Percentiles rank a stretch among this genome's conserved stretches.
Evolutionary conservation across 441 rosid genomes (phyloP).

Genomic region (Erodium texanum): DNA sequence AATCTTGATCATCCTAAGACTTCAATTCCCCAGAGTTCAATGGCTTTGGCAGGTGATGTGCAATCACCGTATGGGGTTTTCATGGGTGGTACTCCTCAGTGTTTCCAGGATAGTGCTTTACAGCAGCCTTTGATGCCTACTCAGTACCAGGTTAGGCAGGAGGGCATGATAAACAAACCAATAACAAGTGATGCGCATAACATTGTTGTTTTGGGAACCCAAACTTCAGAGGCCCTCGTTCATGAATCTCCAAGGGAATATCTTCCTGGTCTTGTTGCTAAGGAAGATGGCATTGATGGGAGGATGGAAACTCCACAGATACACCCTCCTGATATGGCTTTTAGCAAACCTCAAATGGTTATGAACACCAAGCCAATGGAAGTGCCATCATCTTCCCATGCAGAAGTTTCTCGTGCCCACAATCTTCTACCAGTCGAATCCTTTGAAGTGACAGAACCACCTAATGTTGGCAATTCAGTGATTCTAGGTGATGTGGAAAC

Average conservation of each 20-base stretch:
- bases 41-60: slow-evolving; percentile 22
- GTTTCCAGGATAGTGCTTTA: slow-evolving; percentile 27
- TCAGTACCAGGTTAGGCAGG: slow-evolving; percentile 31
- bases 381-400: not conserved
- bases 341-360: slow-evolving; percentile 24
- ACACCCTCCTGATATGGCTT: slow-evolving; percentile 22
- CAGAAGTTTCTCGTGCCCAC: too few relatives aligned
- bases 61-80: slow-evolving; percentile 25
- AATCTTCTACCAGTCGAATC: too few relatives aligned
- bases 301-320: slow-evolving; percentile 33
- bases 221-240: slow-evolving; percentile 11
- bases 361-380: slow-evolving; percentile 25
- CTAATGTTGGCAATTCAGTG: slow-evolving; percentile 28
- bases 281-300: slow-evolving; percentile 30
- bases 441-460: not conserved
- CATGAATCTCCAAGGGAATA: slow-evolving; percentile 29
- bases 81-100: slow-evolving; percentile 21
- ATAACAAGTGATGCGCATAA: slow-evolving; percentile 17
- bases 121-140: slow-evolving; percentile 23
- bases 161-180: slow-evolving; percentile 23
- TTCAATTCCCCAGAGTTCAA: slow-evolving; percentile 16
- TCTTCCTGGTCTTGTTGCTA: slow-evolving; percentile 22
- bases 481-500: slow-evolving; percentile 24
- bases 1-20: slow-evolving; percentile 14
- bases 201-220: slow-evolving; percentile 11